Evolutionary conservation across 768 basidiomycete species (phyloP), one percentile per base, ranked within the genome.

Genomic region (Tulasnella sp.): DNA sequence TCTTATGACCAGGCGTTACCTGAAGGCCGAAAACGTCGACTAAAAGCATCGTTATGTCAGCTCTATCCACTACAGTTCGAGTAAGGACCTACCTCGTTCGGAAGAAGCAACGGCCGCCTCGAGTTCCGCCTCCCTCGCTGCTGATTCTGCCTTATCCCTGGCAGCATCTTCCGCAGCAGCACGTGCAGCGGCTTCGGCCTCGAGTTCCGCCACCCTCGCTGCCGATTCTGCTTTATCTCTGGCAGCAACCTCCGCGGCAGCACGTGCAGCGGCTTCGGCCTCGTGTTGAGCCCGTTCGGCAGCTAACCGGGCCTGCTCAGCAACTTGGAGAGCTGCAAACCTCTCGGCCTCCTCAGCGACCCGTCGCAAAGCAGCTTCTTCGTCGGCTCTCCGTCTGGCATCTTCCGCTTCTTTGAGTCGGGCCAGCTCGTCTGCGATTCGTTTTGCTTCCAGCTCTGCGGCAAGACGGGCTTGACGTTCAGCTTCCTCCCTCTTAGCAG

Each of bases 381-480:
- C 85, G 64, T 84, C 83, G 84, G 82, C 87, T 87, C 77, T 81
- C 78, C 72, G n/a, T 16, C 80, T 46, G 37, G 80, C 80, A 16
- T 80, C 74, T 42, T 76, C 80, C 44, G 50, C 79, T 31, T 76
- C 78, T 46, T 73, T 46, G 22, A 72, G 64, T 14, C 6, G 64
- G 12, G 76, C 76, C 46, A 76, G 48, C 20, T 76, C 76, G 34
- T 76, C 80, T 16, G 80, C 80, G 34, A 60, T 69, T 24, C 76
- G 78, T 86, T 84, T 58, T 84, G 82, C 42, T 83, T 85, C 50
- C 79, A 48, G 84, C 76, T 83, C 83, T 82, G 88, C 85, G n/a
- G 58, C 37, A 46, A 76, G 42, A 22, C 76, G 76, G 28, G 76
- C 76, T 48, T 46, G 48, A 46, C 83, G 84, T 42, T 83, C 80